Evolutionary conservation across 192 early-diverging fungal species (phyloP), one percentile per base, ranked within the genome.

Genomic region (Blastocladiella britannica): DNA sequence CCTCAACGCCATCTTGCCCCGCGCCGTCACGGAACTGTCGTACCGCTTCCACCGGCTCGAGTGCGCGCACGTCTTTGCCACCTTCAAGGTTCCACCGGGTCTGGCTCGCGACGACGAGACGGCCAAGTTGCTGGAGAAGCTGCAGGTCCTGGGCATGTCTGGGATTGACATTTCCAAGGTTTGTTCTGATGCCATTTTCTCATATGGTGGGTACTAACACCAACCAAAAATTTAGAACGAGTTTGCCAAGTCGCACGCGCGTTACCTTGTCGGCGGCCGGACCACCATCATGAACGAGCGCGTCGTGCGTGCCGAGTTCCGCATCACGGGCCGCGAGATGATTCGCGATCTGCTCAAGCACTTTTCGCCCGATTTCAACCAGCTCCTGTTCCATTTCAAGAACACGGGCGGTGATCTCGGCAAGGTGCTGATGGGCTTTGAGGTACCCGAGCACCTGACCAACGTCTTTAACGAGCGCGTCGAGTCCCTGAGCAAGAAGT

Each of bases 331-430:
- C n/a, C 93, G 91, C 3, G 95, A 92, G 30, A 91, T 90, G 5
- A 71, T 97, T 43, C 72, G 80, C 22, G 82, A 87, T 63, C 97
- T 99, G 67, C 71, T 98, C 30, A 56, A 66, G 25, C 79, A 80
- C 8, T 59, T 96, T 29, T 60, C 65, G 25, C 72, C 80, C 37
- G 70, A 61, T 29, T 86, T 78, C 81, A 83, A 84, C 67, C 84
- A 91, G 20, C 82, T 88, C 22, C 73, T 95, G 26, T 97, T 95
- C 75, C 93, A 97, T 70, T 95, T 97, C 72, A 77, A 92, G 54
- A 93, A 97, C 69, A 86, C 91, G 70, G 95, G 95, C 28, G 85
- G 80, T 53, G 93, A 99, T 64, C 83, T 93, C 64, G 91, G 86
- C 28, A 87, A 86, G 65, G 91, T 97, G 4, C 64, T 96, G 59